Conservation (phyloP, 2,329 filamentous ascomycete genomes). For the Xylariaceae sp. region DNA sequence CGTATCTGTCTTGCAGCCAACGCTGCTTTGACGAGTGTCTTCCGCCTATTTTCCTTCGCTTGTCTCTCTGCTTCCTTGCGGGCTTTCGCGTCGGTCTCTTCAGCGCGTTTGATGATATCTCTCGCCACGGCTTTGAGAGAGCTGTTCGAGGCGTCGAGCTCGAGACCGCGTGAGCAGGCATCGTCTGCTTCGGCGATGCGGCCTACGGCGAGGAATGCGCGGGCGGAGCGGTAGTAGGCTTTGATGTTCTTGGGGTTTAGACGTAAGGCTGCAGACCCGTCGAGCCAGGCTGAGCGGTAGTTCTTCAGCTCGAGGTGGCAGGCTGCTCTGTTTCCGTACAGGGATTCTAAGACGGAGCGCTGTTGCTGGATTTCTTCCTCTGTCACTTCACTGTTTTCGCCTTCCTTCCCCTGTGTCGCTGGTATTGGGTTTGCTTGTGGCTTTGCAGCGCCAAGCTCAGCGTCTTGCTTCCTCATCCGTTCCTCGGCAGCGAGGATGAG, state of each 20-base stretch:
- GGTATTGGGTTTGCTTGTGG: slow-evolving; percentile 13
- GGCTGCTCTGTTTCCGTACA: slow-evolving; percentile 82
- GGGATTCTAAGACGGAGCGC: slow-evolving; percentile 64
- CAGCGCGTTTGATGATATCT: slow-evolving; percentile 60
- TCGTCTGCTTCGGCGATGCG: slow-evolving; percentile 78
- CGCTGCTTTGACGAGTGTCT: slow-evolving; percentile 60
- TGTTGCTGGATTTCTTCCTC: slow-evolving; percentile 53
- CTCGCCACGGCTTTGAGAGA: slow-evolving; percentile 58
- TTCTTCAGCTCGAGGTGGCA: slow-evolving; percentile 88
- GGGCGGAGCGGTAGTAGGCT: slow-evolving; percentile 81
- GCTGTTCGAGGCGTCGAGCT: slow-evolving; percentile 66
- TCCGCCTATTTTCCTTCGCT: slow-evolving; percentile 53
- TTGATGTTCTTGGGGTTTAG: slow-evolving; percentile 82
- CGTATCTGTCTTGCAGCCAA: slow-evolving; percentile 67
- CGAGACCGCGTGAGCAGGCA: slow-evolving; percentile 68
- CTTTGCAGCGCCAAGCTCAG: slow-evolving; percentile 22
- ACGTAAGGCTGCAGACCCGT: slow-evolving; percentile 75
- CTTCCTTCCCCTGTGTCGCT: slow-evolving; percentile 42
- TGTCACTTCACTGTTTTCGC: slow-evolving; percentile 12
- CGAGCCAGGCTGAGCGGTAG: slow-evolving; percentile 79
- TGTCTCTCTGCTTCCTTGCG: slow-evolving; percentile 53
- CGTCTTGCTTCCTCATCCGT: slow-evolving; percentile 42
- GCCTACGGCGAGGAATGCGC: slow-evolving; percentile 73
- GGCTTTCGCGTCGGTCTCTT: slow-evolving; percentile 51
- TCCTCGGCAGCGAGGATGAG: slow-evolving; percentile 65